Percentiles rank a stretch among this genome's conserved stretches.
phyloP scores from a whole-genome alignment of 2,329 filamentous ascomycete genomes.

The Xylariaceae sp. region DNA sequence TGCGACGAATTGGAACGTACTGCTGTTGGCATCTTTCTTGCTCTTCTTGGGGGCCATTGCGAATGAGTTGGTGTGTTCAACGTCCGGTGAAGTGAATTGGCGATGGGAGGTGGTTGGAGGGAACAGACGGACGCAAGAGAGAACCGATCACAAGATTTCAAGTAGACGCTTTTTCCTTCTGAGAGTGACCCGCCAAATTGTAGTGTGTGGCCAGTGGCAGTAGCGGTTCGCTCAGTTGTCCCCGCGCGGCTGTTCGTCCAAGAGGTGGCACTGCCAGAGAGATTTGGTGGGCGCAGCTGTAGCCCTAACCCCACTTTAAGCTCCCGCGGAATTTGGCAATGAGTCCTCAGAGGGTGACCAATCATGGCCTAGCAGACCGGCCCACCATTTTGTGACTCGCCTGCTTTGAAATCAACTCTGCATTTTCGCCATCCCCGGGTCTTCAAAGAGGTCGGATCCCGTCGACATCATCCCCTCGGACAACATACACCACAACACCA shows the following conservation, averaged over 20 bases:
- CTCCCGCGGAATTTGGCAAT: background rate
- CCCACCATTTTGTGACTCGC: constrained; percentile 25
- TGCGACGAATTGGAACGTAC: background rate
- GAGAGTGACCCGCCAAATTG: no score
- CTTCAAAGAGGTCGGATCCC: constrained; percentile 30
- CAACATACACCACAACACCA: constrained; percentile 32
- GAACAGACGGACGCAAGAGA: no score
- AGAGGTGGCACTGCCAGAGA: no score
- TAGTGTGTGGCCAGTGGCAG: no score
- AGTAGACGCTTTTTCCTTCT: no score
- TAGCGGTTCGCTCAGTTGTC: no score
- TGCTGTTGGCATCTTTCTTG: constrained; percentile 83
- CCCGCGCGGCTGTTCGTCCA: no score
- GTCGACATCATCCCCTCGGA: constrained; percentile 32
- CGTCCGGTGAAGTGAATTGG: constrained; percentile 2
- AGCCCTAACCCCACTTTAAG: constrained; percentile 34
- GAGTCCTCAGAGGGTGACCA: constrained; percentile 13
- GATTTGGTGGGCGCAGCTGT: no score
- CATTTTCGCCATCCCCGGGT: constrained; percentile 26
- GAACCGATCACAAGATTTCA: no score
- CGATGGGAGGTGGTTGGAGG: background rate
- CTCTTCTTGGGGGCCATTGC: constrained; percentile 71
- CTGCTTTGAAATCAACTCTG: constrained; percentile 54
- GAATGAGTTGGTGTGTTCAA: constrained; percentile 32
- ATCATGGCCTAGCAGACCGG: constrained; percentile 8